Evolutionary conservation across 179 eudicot genomes (phyloP), one percentile per base, ranked within the genome.

Genomic region (Beta lomatogona): DNA sequence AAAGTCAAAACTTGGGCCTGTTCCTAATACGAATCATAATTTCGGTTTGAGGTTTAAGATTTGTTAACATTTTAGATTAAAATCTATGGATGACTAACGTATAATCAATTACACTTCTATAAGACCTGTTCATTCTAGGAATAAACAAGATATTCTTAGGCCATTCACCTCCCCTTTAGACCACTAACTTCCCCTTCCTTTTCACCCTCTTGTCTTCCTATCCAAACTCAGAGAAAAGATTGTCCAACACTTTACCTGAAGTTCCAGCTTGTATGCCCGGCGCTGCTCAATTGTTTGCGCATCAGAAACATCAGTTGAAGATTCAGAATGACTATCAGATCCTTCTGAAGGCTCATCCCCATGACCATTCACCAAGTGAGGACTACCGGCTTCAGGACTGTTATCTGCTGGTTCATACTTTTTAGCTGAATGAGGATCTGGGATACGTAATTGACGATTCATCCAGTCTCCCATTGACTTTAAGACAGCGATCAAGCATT

Each of bases 381-480:
- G 81, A 82, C 85, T 91, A 61, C 88, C 90, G 77, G 73, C 58
- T 80, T 93, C 97, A 72, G 87, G 84, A 85, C 78, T 87, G 84
- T 54, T 77, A 31, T 93, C 97, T 74, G 80, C 87, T 41, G 78
- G 83, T 73, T 94, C 97, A 78, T 54, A 60, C 55, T 82, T 91
- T 85, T 87, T 92, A 3, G 86, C n/a, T 66, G 93, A 90, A 88
- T 84, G 88, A 86, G 95, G 87, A 86, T 95, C 97, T 53, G 98
- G 95, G 83, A 97, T 90, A n/a, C 93, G 92, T 82, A 94, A 78
- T 81, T 94, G 99, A 77, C 87, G 91, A 87, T 96, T 93, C 95
- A 92, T 90, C 99, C 99, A 96, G 83, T 94, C 93, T 55, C 99
- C 99, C 99, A 96, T 94, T 68, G 97, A 94, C 79, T 88, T 94